These are phyloP conservation scores for Aspergillus sp. DNA, from an alignment of 2,329 filamentous ascomycete genomes.

Conservation along the genomic window DNA sequence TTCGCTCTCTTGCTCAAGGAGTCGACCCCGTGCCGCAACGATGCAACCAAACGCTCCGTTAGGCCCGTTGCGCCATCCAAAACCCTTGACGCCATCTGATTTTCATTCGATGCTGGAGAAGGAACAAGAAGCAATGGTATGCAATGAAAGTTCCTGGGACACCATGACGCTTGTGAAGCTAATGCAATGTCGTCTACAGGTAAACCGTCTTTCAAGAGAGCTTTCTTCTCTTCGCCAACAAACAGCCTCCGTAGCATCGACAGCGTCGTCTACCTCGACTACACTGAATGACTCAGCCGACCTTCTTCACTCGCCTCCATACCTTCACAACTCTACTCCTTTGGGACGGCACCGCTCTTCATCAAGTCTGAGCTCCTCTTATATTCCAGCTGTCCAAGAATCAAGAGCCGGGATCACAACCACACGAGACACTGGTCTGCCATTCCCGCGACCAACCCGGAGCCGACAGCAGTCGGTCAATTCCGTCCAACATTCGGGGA, in stretches of 20 bases:
- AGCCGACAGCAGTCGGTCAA: slow-evolving; percentile 38
- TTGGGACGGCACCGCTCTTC: slow-evolving; percentile 47
- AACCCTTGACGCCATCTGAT: slow-evolving; percentile 80
- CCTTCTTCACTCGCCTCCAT: slow-evolving; percentile 32
- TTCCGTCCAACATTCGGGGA: slow-evolving; percentile 28
- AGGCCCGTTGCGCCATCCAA: slow-evolving; percentile 74
- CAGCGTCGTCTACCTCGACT: slow-evolving; percentile 48
- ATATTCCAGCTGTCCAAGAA: slow-evolving; percentile 31
- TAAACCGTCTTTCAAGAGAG: slow-evolving; percentile 87
- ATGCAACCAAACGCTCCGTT: slow-evolving; percentile 27
- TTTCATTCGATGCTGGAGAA: slow-evolving; percentile 85
- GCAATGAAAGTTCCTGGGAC: slow-evolving; percentile 20
- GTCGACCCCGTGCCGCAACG: slow-evolving; percentile 24
- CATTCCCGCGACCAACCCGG: slow-evolving; percentile 22
- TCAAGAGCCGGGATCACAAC: slow-evolving; percentile 32
- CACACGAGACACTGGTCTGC: slow-evolving; percentile 29
- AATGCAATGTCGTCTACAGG: slow-evolving; percentile 41
- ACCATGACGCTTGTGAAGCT: background rate
- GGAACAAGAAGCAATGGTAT: slow-evolving; percentile 86
- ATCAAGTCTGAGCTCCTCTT: slow-evolving; percentile 44
- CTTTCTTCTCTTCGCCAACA: slow-evolving; percentile 71
- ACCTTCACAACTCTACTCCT: slow-evolving; percentile 40
- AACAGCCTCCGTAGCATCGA: slow-evolving; percentile 55
- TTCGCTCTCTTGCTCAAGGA: slow-evolving; percentile 21
- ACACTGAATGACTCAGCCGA: slow-evolving; percentile 43